A percentile compares a stretch with the other conserved stretches of the same genome.
Evolutionary conservation across 108 stramenopile genomes (phyloP).

Genomic region (Conticribra guillardii): DNA sequence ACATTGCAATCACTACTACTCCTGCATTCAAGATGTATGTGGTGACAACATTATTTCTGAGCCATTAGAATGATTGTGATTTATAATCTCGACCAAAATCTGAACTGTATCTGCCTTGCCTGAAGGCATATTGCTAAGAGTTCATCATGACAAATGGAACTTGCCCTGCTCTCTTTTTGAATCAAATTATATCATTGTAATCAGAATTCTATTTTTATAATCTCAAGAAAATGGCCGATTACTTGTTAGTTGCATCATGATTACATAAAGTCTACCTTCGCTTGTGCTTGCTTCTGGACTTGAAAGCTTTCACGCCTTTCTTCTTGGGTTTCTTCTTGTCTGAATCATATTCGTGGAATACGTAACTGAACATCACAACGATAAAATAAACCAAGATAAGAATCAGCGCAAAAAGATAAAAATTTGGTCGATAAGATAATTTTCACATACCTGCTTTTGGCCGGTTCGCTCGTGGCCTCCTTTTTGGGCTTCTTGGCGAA

Average conservation of each 20-base stretch:
- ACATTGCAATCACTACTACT: too few species aligned
- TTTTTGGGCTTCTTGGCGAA: slow-evolving; percentile 61
- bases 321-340: slow-evolving; percentile 54
- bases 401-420: not conserved
- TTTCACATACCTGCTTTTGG: slow-evolving; percentile 37
- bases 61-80: too few species aligned
- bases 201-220: too few species aligned
- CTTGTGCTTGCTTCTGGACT: slow-evolving; percentile 76
- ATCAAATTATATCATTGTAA: too few species aligned
- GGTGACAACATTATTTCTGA: too few species aligned
- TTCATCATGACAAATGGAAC: too few species aligned
- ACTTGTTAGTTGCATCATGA: not conserved
- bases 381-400: not conserved
- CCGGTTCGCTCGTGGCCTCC: slow-evolving; percentile 35
- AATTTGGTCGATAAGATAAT: not conserved
- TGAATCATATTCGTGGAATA: slow-evolving; percentile 67
- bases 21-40: too few species aligned
- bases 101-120: too few species aligned
- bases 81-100: too few species aligned
- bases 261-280: slow-evolving; percentile 34
- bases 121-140: too few species aligned
- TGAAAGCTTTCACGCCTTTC: slow-evolving; percentile 69
- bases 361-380: slow-evolving; percentile 24
- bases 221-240: too few species aligned
- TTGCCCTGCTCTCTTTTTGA: too few species aligned